Evolutionary conservation across 768 basidiomycete species (phyloP).

Genomic region (Coprinellus aureogranulatus): DNA sequence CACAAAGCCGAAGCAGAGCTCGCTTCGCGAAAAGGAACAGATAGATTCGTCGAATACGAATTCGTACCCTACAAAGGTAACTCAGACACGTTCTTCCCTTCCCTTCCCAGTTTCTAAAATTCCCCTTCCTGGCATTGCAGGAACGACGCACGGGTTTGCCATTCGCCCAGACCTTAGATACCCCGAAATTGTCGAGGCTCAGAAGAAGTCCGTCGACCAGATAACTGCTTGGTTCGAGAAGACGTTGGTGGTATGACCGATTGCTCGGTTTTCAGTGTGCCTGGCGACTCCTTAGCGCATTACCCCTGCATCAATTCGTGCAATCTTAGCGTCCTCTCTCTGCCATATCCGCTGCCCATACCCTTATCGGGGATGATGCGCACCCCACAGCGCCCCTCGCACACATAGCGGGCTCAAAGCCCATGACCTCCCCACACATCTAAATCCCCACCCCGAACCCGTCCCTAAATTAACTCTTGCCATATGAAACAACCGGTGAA

Average conservation of each 20-base stretch:
- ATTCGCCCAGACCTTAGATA: constrained; percentile 37
- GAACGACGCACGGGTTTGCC: constrained; percentile 47
- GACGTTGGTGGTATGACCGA: constrained; percentile 3
- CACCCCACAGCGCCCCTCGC: no score
- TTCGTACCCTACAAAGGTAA: constrained; percentile 44
- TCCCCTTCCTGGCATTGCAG: constrained; percentile 17
- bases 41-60: constrained; percentile 41
- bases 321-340: no score
- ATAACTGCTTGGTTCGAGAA: constrained; percentile 47
- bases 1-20: constrained; percentile 34
- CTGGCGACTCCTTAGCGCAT: no score
- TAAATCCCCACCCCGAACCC: no score
- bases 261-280: no score
- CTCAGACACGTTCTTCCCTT: neutral
- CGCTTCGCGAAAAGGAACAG: constrained; percentile 33
- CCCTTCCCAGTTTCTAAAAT: neutral
- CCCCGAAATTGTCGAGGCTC: constrained; percentile 39
- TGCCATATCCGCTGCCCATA: no score
- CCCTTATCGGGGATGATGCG: no score
- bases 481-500: no score
- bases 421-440: no score
- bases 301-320: no score
- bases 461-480: no score
- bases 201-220: constrained; percentile 41
- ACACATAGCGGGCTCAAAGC: no score